Base-by-base conservation (phyloP, 1,284 basidiomycete genomes). In the Caloboletus inedulis region DNA sequence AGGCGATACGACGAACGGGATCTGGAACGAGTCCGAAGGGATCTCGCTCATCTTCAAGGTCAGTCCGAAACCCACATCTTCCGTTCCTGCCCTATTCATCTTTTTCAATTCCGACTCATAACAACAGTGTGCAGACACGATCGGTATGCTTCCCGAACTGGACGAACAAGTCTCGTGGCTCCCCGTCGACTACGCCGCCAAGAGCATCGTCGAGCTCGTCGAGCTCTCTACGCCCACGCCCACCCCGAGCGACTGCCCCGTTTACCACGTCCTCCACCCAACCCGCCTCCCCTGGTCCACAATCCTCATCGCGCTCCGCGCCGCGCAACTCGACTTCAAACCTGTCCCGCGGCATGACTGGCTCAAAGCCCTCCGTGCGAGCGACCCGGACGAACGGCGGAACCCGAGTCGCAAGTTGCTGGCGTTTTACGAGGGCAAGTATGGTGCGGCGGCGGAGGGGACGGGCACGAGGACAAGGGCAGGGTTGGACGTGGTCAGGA, bases 1-100 rank as follows among this genome's bases (percentile, higher is more conserved):
- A 9, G 77, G 81, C 0, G 82, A 82, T 53, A 74, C 77, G 3
- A 53, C 59, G 42, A 62, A 67, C 16, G 82, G 82, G 1, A 73
- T 82, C 1, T 85, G 83, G 83, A 85, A 84, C 64, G 74, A 78
- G 56, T 81, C 75, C 3, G 82, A 82, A 62, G 80, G 77, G 5
- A 77, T 74, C 65, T 63, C 66, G 21, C 57, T 72, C 33, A 59
- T 69, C 44, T 54, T 71, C 60, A 65, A 65, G 48, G 63, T 66
- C 23, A 23, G 23, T 23, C 23, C 23, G 5, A 23, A 3, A 3
- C 23, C 23, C 5, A 23, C 23, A 23, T 23, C 23, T 23, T 27
- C 4, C 8, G 25, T 6, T 27, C 25, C 7, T 27, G 7, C 25
- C 25, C 25, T 27, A 27, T 8, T 27, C 7, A 27, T 8, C 25